Base-by-base conservation (phyloP, 2,329 filamentous ascomycete genomes). In the Chaetothyriales sp. region DNA sequence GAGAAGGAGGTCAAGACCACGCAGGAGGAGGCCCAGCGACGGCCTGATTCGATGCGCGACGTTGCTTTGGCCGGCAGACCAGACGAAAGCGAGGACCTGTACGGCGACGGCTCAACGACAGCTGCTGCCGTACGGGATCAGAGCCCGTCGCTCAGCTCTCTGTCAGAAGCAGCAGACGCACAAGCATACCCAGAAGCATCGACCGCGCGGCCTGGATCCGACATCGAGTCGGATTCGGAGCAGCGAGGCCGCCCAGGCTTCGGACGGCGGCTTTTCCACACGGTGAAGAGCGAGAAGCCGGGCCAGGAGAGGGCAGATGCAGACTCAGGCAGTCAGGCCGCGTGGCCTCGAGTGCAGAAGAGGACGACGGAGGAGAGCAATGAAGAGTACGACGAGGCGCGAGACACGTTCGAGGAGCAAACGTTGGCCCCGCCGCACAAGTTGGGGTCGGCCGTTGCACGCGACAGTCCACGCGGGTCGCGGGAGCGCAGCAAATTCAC, bases 321-420 rank as follows among this genome's bases (percentile, higher is more conserved):
- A 18, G 44, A 18, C 46, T 46, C 46, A 47, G 18, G 20, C 15
- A 19, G 28, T 22, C n/a, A 10, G 1, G 28, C 2, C 19, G 43
- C 18, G 5, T 5, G 15, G 6, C n/a, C 25, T 18, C 5, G 1
- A 18, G 33, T 7, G 25, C 52, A 54, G 28, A 52, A 50, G 18
- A 53, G 52, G 4, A 52, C 51, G 18, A 56, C 50, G 4, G 51
- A 52, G 10, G 48, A 55, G 25, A 53, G 56, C 46, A 56, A 58
- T 15, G 55, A 60, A 10, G 58, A 62, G 28, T 58, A 58, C 28
- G 60, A 62, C 45, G 60, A 62, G 52, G 56, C 60, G 2, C 44
- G 60, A 20, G 60, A 62, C 45, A 60, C 53, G 1, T 62, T 62
- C 25, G 51, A 62, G 52, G 44, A 60, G 18, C 43, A 48, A 10